These are phyloP conservation scores for Diplodia corticola DNA, from an alignment of 2,329 filamentous ascomycete species.

Conservation along the genomic window DNA sequence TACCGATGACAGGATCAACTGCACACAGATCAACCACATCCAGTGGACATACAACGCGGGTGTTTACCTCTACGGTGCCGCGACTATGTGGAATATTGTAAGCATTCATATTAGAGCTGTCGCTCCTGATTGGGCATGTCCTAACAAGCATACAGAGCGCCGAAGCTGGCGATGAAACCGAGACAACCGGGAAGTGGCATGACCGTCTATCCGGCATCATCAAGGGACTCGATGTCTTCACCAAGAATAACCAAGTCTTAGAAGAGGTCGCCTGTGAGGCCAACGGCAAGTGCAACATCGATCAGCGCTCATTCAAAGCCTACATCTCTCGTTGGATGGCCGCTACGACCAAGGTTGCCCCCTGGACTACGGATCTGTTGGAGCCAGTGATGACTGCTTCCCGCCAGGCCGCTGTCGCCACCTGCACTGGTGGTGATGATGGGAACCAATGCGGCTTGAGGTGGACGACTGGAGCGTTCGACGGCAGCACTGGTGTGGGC, in stretches of 20 bases:
- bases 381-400: conserved; percentile 56
- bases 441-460: conserved; percentile 49
- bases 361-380: conserved; percentile 42
- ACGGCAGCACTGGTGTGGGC: conserved; percentile 54
- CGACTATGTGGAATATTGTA: conserved; percentile 52
- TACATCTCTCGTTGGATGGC: conserved; percentile 48
- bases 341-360: conserved; percentile 42
- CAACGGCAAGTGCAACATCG: conserved; percentile 48
- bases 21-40: conserved; percentile 45
- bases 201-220: conserved; percentile 37
- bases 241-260: conserved; percentile 45
- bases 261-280: conserved; percentile 50
- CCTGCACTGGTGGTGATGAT: conserved; percentile 53
- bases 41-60: conserved; percentile 52
- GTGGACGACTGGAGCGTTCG: conserved; percentile 47
- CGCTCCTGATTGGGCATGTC: background rate
- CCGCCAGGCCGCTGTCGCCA: conserved; percentile 56
- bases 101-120: conserved; percentile 26
- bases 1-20: conserved; percentile 46
- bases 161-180: conserved; percentile 18
- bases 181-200: background rate
- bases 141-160: conserved; percentile 11
- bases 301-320: conserved; percentile 51
- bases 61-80: conserved; percentile 49
- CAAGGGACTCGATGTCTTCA: conserved; percentile 45